Evolutionary conservation across 2,329 filamentous ascomycete genomes (phyloP).

Genomic region (Talaromyces sp.): DNA sequence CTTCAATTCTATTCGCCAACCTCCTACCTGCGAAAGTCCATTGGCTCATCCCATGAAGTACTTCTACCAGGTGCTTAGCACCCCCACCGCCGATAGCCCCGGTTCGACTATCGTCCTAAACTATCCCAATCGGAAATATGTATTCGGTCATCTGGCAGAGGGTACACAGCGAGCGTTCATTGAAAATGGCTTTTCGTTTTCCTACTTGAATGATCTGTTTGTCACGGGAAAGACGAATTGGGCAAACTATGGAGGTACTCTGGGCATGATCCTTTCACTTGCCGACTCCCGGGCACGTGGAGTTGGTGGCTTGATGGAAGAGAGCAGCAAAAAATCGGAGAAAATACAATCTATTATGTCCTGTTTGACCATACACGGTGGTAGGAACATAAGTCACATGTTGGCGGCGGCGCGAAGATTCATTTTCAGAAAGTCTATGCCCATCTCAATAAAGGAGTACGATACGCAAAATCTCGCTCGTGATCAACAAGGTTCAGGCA

Average conservation of each 20-base stretch:
- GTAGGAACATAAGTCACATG: conserved; percentile 73
- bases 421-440: conserved; percentile 79
- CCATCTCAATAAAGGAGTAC: conserved; percentile 68
- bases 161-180: conserved; percentile 75
- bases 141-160: conserved; percentile 79
- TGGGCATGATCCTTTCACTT: conserved; percentile 80
- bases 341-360: background rate
- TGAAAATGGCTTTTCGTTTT: conserved; percentile 63
- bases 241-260: conserved; percentile 72
- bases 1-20: background rate
- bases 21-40: background rate
- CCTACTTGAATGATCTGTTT: conserved; percentile 73
- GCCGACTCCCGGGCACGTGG: conserved; percentile 62
- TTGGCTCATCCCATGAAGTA: conserved; percentile 60
- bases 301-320: conserved; percentile 32
- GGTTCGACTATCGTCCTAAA: conserved; percentile 75
- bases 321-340: background rate
- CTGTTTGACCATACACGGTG: conserved; percentile 67
- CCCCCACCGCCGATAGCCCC: conserved; percentile 82
- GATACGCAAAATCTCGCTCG: conserved; percentile 27
- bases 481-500: conserved; percentile 25
- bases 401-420: conserved; percentile 81
- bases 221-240: conserved; percentile 74
- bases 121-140: conserved; percentile 76
- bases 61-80: conserved; percentile 70